Conservation (phyloP, 805 yeast species). For the Isabelozyma rhagii region DNA sequence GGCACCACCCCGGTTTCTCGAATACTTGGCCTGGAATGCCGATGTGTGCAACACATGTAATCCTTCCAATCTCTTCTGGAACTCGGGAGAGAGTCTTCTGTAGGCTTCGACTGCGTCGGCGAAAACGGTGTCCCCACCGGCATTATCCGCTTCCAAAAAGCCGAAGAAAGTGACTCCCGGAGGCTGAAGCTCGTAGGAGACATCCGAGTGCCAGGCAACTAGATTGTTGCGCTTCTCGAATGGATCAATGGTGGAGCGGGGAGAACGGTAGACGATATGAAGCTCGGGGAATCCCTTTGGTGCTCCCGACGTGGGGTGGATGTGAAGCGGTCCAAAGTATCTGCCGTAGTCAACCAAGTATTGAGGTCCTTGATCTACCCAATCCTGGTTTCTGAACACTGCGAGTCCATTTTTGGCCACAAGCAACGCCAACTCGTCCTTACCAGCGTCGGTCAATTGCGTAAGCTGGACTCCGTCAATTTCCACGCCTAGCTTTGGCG, state of each 20-base stretch:
- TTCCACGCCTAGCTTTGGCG: slow-evolving; percentile 74
- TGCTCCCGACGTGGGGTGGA: slow-evolving; percentile 44
- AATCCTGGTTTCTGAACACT: slow-evolving; percentile 63
- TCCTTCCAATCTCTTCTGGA: slow-evolving; percentile 30
- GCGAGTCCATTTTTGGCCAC: slow-evolving; percentile 69
- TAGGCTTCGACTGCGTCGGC: slow-evolving; percentile 40
- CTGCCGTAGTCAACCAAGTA: slow-evolving; percentile 30
- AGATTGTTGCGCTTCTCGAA: slow-evolving; percentile 21
- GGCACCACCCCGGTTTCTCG: slow-evolving; percentile 22
- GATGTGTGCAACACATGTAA: slow-evolving; percentile 36
- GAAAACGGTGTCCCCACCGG: slow-evolving; percentile 41
- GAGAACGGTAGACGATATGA: slow-evolving; percentile 24
- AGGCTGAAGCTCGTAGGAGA: slow-evolving; percentile 40
- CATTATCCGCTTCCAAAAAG: slow-evolving; percentile 34
- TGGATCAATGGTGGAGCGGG: slow-evolving; percentile 10
- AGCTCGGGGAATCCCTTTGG: slow-evolving; percentile 29
- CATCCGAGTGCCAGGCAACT: slow-evolving; percentile 35
- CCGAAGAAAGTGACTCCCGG: slow-evolving; percentile 37
- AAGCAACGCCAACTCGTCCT: slow-evolving; percentile 64
- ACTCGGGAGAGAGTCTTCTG: slow-evolving; percentile 35
- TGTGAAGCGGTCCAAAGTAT: slow-evolving; percentile 38
- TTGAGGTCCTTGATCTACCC: slow-evolving; percentile 37
- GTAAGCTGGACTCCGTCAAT: slow-evolving; percentile 58
- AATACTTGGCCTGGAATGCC: slow-evolving; percentile 30
- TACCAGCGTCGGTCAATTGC: slow-evolving; percentile 47